Evolutionary conservation across 305 asterid species (phyloP).

Genomic region (Petunia hybrid): DNA sequence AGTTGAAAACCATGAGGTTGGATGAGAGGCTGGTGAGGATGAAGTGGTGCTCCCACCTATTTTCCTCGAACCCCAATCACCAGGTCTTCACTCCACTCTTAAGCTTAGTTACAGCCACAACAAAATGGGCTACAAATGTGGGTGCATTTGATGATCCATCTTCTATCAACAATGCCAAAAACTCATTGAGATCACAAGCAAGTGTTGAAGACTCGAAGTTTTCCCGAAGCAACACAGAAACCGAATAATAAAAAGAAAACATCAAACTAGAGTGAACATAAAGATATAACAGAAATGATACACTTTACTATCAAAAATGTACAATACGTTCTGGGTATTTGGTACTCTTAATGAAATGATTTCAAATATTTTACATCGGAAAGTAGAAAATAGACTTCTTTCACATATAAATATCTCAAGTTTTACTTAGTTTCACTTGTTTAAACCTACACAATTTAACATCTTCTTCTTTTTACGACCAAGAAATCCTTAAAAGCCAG

Average conservation of each 20-base stretch:
- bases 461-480: no score
- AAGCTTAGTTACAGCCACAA: conserved; percentile 66
- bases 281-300: background rate
- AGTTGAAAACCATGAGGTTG: no score
- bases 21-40: no score
- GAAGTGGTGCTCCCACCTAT: no score
- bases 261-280: conserved; percentile 17
- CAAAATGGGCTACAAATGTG: conserved; percentile 66
- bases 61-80: no score
- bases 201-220: conserved; percentile 69
- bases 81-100: conserved; percentile 38
- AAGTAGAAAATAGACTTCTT: background rate
- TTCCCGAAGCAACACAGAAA: conserved; percentile 68
- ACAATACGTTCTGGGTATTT: no score
- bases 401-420: background rate
- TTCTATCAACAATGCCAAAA: conserved; percentile 57
- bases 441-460: background rate
- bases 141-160: conserved; percentile 54
- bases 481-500: no score
- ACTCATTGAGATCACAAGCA: conserved; percentile 84
- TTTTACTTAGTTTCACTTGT: background rate
- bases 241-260: conserved; percentile 48
- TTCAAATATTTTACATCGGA: background rate
- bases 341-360: background rate
- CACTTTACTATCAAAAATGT: background rate